Evolutionary conservation across 345 rosid species (phyloP), one percentile per base, ranked within the genome.

Genomic region (Eucalyptus brandiana): DNA sequence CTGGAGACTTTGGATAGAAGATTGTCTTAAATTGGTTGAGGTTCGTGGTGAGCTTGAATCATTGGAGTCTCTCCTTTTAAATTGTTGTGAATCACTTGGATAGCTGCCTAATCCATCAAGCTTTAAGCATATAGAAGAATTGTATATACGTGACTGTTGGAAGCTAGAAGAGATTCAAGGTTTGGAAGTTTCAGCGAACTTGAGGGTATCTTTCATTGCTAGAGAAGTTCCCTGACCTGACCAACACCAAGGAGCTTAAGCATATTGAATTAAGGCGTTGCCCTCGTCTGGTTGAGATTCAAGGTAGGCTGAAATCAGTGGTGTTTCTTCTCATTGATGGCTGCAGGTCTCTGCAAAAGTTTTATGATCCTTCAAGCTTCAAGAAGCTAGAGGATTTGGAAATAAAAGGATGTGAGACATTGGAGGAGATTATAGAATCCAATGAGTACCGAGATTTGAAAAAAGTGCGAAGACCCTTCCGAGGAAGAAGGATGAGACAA

Each of bases 1-100:
- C 4, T 0, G 6, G 7, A 9, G 3, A 9, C 5, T 5, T 0
- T 11, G 2, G 4, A 58, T 58, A 58, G 2, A 3, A 1, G 3
- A 2, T 58, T 58, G 65, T 58, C 65, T 30, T 58, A 24, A 24
- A 11, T 1, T 58, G 14, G 65, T 24, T 5, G 65, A 58, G 30
- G 65, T 58, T 58, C 65, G 30, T 5, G 65, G 65, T 58, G 4
- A 58, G 6, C 65, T 24, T 2, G 65, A 58, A 58, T 24, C 14
- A 1, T 58, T 58, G 65, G 13, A 24, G 14, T 1, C 1, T 28
- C 49, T 48, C 5, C 1, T 1, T 4, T 12, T 48, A 48, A 12
- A 11, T 13, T 5, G 4, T 14, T 0, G 49, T 12, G 5, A 1
- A 12, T 48, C 5, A 0, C 2, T 48, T 0, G 6, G 4, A 13